These are phyloP conservation scores for Penicillium pulvis DNA, from an alignment of 495 filamentous ascomycete species.

Conservation along the genomic window DNA sequence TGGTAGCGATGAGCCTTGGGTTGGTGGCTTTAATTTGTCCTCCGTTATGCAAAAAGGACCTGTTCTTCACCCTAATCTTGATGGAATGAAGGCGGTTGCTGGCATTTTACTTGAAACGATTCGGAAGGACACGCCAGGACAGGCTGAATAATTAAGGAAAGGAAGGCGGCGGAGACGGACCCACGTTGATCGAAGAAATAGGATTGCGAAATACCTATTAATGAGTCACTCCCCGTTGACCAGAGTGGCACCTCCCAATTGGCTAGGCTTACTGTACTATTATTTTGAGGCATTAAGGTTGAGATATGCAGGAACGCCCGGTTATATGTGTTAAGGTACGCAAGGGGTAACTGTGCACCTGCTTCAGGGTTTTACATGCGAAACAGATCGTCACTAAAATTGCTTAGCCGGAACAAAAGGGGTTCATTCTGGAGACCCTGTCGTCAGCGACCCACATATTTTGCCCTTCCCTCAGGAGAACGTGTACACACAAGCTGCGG, in stretches of 20 bases:
- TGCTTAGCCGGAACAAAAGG: background rate
- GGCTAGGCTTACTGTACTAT: background rate
- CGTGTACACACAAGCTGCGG: background rate
- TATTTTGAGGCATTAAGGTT: background rate
- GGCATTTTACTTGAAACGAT: conserved; percentile 22
- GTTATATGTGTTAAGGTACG: background rate
- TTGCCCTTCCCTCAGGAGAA: background rate
- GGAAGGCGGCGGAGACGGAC: background rate
- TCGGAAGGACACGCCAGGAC: background rate
- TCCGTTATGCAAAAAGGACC: conserved; percentile 15
- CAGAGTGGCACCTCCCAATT: background rate
- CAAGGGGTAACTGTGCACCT: background rate
- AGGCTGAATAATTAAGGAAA: background rate
- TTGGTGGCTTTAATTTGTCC: conserved; percentile 32
- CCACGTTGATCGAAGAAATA: background rate
- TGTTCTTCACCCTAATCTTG: conserved; percentile 35
- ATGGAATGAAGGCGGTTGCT: conserved; percentile 38
- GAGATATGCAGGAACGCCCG: background rate
- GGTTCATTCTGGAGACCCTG: background rate
- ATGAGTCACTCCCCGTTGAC: background rate
- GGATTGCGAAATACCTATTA: background rate
- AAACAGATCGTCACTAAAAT: background rate
- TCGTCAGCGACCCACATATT: background rate
- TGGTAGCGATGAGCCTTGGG: conserved; percentile 40
- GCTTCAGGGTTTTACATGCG: background rate